Base-by-base conservation (phyloP, 2,329 filamentous ascomycete genomes). In the Xylaria sp. region DNA sequence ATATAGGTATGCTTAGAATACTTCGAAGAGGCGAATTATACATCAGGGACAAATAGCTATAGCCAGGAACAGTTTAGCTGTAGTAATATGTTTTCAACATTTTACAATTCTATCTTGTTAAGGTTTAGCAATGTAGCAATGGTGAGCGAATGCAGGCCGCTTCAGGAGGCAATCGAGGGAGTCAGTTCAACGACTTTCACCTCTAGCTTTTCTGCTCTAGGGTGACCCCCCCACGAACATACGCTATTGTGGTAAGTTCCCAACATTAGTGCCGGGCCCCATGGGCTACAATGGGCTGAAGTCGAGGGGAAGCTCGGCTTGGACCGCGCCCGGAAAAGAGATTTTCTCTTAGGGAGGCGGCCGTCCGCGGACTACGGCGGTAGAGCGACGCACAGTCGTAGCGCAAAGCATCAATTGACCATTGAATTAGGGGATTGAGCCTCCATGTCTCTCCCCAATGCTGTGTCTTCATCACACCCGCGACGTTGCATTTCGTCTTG, bases 361-460 rank as follows among this genome's bases (percentile, higher is more conserved):
- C 50, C 22, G 44, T 22, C 17, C 31, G 36, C 54, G 63, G 54
- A 51, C 59, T 31, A 54, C 56, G 59, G 63, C 55, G 39, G 50
- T n/a, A 15, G 29, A 55, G 57, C 36, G 36, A 57, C 17, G 15
- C 47, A 57, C 54, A 57, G 50, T 56, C 47, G 47, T 22, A 39
- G 58, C 57, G 49, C 45, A 57, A 60, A 53, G 49, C 55, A 55
- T 58, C 57, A 63, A 62, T 62, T 47, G 62, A 59, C 63, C 58
- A 65, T 54, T 63, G 20, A 49, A 55, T 36, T 66, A 27, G 31
- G 36, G 36, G 45, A 50, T 45, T 62, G 50, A 54, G 38, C 50
- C 61, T 68, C 61, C 54, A 61, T 55, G 15, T 51, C 50, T 31
- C 51, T 42, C n/a, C n/a, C n/a, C n/a, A n/a, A 47, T 45, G 45